Percentiles rank a stretch among this genome's conserved stretches.
phyloP scores from a whole-genome alignment of 2,329 filamentous ascomycete species.

The Stylonectria norvegica region DNA sequence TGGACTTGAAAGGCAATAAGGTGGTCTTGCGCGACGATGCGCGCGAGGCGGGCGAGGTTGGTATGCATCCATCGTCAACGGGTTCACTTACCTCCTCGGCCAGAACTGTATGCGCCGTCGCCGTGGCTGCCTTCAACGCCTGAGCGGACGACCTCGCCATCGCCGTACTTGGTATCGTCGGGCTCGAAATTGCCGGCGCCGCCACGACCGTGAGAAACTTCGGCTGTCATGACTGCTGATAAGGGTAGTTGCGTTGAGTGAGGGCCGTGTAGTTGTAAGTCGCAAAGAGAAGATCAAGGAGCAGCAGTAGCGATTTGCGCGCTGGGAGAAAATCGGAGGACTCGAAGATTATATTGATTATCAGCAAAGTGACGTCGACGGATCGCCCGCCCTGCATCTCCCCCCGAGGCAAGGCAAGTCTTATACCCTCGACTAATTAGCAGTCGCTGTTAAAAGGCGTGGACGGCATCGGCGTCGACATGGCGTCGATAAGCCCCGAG shows the following conservation, averaged over 20 bases:
- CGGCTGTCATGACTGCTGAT: slow-evolving; percentile 33
- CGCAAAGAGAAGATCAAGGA: neutral
- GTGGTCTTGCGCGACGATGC: too few species aligned
- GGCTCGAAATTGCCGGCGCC: slow-evolving; percentile 59
- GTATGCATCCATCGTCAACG: neutral
- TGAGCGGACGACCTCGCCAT: slow-evolving; percentile 58
- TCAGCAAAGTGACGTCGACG: neutral
- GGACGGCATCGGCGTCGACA: slow-evolving; percentile 9
- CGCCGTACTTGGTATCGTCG: slow-evolving; percentile 57
- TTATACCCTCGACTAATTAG: neutral
- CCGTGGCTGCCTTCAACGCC: slow-evolving; percentile 53
- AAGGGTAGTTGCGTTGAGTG: slow-evolving; percentile 3
- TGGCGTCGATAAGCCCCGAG: slow-evolving; percentile 2
- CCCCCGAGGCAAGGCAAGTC: slow-evolving; percentile 1
- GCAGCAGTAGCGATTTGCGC: too few species aligned
- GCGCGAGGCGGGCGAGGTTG: neutral
- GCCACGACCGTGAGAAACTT: slow-evolving; percentile 59
- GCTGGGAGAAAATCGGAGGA: neutral
- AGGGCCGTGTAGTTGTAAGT: neutral
- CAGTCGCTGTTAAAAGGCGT: neutral
- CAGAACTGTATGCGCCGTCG: slow-evolving; percentile 57
- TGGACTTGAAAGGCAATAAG: too few species aligned
- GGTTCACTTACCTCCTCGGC: slow-evolving; percentile 51
- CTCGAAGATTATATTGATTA: neutral
- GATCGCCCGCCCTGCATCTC: neutral